Percentiles rank a stretch among this genome's conserved stretches.
These are phyloP conservation scores for Starmerella sp. DNA, from an alignment of 805 yeast genomes.

Conservation along the genomic window DNA sequence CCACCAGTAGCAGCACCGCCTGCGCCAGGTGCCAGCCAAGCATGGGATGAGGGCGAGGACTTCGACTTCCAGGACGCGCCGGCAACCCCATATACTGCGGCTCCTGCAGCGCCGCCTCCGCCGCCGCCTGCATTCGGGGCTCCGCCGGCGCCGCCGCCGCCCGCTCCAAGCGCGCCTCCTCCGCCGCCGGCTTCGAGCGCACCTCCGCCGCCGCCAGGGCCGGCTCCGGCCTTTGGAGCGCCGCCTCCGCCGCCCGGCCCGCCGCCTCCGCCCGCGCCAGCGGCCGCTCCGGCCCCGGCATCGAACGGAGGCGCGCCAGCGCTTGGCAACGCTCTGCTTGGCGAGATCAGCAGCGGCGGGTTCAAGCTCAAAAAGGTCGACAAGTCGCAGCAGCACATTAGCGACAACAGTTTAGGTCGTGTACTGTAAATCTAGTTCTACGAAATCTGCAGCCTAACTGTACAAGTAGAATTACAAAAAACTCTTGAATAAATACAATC, in stretches of 20 bases:
- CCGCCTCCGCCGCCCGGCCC: slow-evolving; percentile 26
- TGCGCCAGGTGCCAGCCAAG: slow-evolving; percentile 20
- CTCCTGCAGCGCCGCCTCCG: slow-evolving; percentile 27
- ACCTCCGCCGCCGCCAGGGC: slow-evolving; percentile 27
- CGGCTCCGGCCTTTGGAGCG: slow-evolving; percentile 15
- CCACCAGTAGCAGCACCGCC: background rate
- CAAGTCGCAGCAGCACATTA: slow-evolving; percentile 24
- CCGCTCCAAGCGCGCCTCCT: slow-evolving; percentile 30
- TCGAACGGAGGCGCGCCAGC: slow-evolving; percentile 24
- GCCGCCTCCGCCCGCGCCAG: slow-evolving; percentile 29
- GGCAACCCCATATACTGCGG: slow-evolving; percentile 4
- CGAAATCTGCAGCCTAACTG: background rate
- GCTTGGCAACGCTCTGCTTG: slow-evolving; percentile 23
- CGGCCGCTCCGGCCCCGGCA: slow-evolving; percentile 38
- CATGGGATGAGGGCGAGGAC: slow-evolving; percentile 12
- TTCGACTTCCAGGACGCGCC: slow-evolving; percentile 15
- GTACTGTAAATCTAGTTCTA: slow-evolving; percentile 18
- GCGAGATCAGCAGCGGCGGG: slow-evolving; percentile 29
- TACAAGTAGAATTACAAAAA: background rate
- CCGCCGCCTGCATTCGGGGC: slow-evolving; percentile 18
- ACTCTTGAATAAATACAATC: too few relatives aligned
- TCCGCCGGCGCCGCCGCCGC: slow-evolving; percentile 28
- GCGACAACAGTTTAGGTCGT: slow-evolving; percentile 23
- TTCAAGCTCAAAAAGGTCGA: slow-evolving; percentile 26
- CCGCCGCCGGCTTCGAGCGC: slow-evolving; percentile 22